These are phyloP conservation scores for Davidsoniella virescens DNA, from an alignment of 2,329 filamentous ascomycete species.

Conservation along the genomic window DNA sequence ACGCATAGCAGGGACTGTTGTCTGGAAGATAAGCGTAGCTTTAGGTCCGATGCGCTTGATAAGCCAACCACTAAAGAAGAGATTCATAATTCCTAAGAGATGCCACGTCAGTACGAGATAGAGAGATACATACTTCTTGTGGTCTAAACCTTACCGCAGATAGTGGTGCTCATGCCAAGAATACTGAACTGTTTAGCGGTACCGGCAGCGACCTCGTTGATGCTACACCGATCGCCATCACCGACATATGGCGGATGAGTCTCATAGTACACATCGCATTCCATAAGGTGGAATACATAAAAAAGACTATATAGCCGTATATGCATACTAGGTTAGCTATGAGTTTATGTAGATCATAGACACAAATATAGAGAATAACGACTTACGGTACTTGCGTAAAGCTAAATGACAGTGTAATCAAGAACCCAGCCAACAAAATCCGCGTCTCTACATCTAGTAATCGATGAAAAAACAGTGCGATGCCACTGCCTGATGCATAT, in stretches of 20 bases:
- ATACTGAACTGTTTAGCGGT: conserved; percentile 49
- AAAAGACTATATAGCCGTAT: conserved; percentile 24
- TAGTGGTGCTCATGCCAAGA: conserved; percentile 48
- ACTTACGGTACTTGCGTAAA: conserved; percentile 34
- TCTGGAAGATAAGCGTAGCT: conserved; percentile 43
- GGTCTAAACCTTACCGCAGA: conserved; percentile 33
- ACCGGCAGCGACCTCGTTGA: conserved; percentile 45
- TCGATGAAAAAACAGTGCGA: too few relatives aligned
- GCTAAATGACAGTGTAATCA: conserved; percentile 37
- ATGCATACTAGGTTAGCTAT: not conserved
- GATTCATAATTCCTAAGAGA: conserved; percentile 33
- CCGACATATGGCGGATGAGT: conserved; percentile 34
- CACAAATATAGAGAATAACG: conserved; percentile 15
- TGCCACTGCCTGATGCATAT: too few relatives aligned
- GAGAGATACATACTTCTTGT: not conserved
- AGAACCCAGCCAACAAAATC: conserved; percentile 40
- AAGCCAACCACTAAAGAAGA: conserved; percentile 50
- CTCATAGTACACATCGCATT: conserved; percentile 52
- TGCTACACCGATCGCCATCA: conserved; percentile 37
- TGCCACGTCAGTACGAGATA: not conserved
- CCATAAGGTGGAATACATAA: conserved; percentile 56
- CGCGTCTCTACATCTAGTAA: conserved; percentile 24
- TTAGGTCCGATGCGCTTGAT: conserved; percentile 52
- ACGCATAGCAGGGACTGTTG: conserved; percentile 46
- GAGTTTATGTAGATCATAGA: not conserved